Evolutionary conservation across 176 grass and related monocot genomes (phyloP), one percentile per base, ranked within the genome.

Genomic region (Urochloa ruziziensis): DNA sequence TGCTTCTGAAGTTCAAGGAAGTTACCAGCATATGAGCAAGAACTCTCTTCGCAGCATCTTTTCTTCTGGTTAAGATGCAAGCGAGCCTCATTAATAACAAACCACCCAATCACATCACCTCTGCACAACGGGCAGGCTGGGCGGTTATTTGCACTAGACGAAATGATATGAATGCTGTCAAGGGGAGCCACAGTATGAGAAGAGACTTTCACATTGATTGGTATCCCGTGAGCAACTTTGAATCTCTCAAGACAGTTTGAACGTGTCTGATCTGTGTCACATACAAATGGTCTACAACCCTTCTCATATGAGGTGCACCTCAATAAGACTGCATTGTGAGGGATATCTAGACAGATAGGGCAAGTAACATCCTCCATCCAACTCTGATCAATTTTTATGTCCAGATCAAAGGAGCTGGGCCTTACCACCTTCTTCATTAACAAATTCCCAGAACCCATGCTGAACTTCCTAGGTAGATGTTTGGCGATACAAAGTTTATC

Each of bases 201-300:
- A 1, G 92, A 74, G 53, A 91, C 88, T 84, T 95, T 95, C 58
- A 78, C 56, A 75, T 82, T 80, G 61, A 71, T 82, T 18, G 90
- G 92, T 13, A 92, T 49, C 13, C 88, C 88, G 82, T 98, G 91
- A 27, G 90, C 92, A 75, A 79, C 85, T 84, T 93, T 95, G 74
- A 98, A 98, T 63, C 95, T 87, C 43, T 93, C 88, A 16, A 98
- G 88, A 73, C 95, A 98, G 62, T 98, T 98, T 17, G 95, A 98
- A 33, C 89, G 92, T 4, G 89, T 91, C 73, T 98, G 91, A 62
- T 95, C 95, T 4, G 95, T 98, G 75, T 95, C 95, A 2, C 92
- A 98, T 48, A 98, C 79, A 70, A 98, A 98, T 0, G 95, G 92
- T 25, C 95, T 67, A 64, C 95, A 98, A 5, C 95, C 95, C 65